Evolutionary conservation across 2,329 filamentous ascomycete genomes (phyloP).

Genomic region (Ophiobolus disseminans): DNA sequence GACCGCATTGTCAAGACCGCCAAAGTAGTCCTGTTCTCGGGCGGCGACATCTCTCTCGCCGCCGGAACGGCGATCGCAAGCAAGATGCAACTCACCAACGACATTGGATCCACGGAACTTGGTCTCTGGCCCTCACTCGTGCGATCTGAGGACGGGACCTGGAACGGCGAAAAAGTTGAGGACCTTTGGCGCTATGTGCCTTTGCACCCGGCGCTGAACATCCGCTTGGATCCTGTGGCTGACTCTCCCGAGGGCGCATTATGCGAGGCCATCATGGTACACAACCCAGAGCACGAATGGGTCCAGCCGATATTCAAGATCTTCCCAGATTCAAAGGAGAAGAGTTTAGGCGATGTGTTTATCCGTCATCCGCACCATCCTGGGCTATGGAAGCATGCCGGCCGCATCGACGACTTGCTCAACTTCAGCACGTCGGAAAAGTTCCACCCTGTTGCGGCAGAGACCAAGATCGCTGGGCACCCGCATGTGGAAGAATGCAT

Average conservation of each 20-base stretch:
- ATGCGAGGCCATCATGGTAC: slow-evolving; percentile 22
- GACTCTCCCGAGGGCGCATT: slow-evolving; percentile 2
- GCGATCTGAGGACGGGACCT: not conserved
- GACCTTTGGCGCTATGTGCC: slow-evolving; percentile 15
- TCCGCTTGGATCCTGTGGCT: slow-evolving; percentile 9
- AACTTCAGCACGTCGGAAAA: slow-evolving; percentile 28
- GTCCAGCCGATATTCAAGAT: slow-evolving; percentile 29
- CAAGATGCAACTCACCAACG: slow-evolving; percentile 7
- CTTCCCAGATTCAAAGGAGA: slow-evolving; percentile 20
- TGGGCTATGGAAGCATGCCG: slow-evolving; percentile 22
- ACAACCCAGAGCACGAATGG: slow-evolving; percentile 13
- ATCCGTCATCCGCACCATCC: slow-evolving; percentile 13
- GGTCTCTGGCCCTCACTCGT: slow-evolving; percentile 11
- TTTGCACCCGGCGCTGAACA: slow-evolving; percentile 18
- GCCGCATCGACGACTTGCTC: slow-evolving; percentile 30
- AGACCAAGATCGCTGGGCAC: slow-evolving; percentile 32
- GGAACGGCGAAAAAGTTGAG: too few relatives aligned
- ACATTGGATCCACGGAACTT: slow-evolving; percentile 16
- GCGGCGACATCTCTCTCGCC: slow-evolving; percentile 12
- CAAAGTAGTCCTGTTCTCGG: slow-evolving; percentile 9
- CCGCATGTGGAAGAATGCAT: slow-evolving; percentile 37
- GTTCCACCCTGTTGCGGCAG: slow-evolving; percentile 27
- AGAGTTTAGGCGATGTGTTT: slow-evolving; percentile 24
- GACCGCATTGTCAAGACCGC: not conserved
- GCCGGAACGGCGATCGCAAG: slow-evolving; percentile 7